Evolutionary conservation across 2,329 filamentous ascomycete genomes (phyloP).

Genomic region (Diaporthe sp.): DNA sequence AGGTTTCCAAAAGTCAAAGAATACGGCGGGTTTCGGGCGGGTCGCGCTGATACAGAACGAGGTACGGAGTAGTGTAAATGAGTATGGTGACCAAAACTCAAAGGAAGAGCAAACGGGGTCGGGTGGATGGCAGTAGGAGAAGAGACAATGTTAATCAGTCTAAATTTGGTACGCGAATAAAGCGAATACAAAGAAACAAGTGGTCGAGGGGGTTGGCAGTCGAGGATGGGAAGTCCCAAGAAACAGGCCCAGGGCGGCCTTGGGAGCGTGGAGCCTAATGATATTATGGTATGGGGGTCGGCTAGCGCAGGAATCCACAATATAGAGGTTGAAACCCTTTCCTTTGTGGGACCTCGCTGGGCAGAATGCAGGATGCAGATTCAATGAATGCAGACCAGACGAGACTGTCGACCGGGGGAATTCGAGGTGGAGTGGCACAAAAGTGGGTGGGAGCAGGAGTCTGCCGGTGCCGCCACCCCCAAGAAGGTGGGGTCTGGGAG

Average conservation of each 20-base stretch:
- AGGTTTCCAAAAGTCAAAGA: background rate
- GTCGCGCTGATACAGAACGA: background rate
- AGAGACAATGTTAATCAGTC: constrained; percentile 30
- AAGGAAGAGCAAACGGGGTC: background rate
- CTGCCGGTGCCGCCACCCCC: constrained; percentile 15
- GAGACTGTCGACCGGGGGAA: background rate
- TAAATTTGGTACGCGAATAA: constrained; percentile 29
- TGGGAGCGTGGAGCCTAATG: constrained; percentile 28
- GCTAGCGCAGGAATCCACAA: constrained; percentile 27
- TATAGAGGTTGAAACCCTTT: constrained; percentile 30
- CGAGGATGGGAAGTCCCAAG: constrained; percentile 15
- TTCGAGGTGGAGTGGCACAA: background rate
- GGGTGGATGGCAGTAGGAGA: constrained; percentile 2
- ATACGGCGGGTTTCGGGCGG: constrained; percentile 3
- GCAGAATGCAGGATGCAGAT: constrained; percentile 24
- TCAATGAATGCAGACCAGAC: background rate
- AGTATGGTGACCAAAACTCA: constrained; percentile 23
- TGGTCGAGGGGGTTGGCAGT: background rate
- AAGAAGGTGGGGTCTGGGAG: constrained; percentile 21
- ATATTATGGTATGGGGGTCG: constrained; percentile 33
- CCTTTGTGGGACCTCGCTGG: constrained; percentile 22
- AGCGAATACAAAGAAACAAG: constrained; percentile 16
- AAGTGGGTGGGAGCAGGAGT: background rate
- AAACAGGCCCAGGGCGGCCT: constrained; percentile 5
- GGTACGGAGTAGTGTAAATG: constrained; percentile 1